Percentiles rank a stretch among this genome's conserved stretches.
phyloP scores from a whole-genome alignment of 768 basidiomycete genomes.

The Kondoa malvinella region DNA sequence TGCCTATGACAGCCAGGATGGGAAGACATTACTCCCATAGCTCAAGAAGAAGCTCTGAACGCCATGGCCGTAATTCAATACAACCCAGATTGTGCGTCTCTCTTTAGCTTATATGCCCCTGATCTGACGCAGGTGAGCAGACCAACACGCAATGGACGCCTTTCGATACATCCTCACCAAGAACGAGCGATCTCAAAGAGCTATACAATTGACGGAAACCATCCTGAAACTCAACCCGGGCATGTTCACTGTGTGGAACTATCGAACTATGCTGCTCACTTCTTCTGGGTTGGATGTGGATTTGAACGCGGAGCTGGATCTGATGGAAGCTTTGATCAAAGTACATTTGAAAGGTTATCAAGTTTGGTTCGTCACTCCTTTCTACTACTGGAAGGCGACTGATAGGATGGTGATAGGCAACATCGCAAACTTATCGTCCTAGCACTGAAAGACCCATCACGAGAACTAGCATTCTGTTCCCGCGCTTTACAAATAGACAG shows the following conservation, averaged over 20 bases:
- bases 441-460: slow-evolving; percentile 28
- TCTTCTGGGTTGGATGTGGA: slow-evolving; percentile 1
- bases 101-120: not conserved
- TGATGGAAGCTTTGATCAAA: slow-evolving; percentile 76
- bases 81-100: slow-evolving; percentile 57
- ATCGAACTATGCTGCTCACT: not conserved
- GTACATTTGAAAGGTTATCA: slow-evolving; percentile 86
- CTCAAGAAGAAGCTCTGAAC: slow-evolving; percentile 58
- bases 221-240: slow-evolving; percentile 86
- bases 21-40: slow-evolving; percentile 59
- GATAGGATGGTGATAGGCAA: slow-evolving; percentile 30
- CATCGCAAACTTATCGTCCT: slow-evolving; percentile 36
- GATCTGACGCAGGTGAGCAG: slow-evolving; percentile 35
- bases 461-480: slow-evolving; percentile 66
- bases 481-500: slow-evolving; percentile 53
- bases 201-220: slow-evolving; percentile 67
- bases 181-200: slow-evolving; percentile 62
- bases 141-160: slow-evolving; percentile 82
- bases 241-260: slow-evolving; percentile 81
- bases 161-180: slow-evolving; percentile 66
- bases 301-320: slow-evolving; percentile 55
- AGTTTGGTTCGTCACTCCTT: slow-evolving; percentile 59
- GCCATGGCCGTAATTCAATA: slow-evolving; percentile 89
- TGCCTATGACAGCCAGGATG: slow-evolving; percentile 35
- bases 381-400: not conserved